Base-by-base conservation (phyloP, 306 rosid species). In the Fragaria vesca region DNA sequence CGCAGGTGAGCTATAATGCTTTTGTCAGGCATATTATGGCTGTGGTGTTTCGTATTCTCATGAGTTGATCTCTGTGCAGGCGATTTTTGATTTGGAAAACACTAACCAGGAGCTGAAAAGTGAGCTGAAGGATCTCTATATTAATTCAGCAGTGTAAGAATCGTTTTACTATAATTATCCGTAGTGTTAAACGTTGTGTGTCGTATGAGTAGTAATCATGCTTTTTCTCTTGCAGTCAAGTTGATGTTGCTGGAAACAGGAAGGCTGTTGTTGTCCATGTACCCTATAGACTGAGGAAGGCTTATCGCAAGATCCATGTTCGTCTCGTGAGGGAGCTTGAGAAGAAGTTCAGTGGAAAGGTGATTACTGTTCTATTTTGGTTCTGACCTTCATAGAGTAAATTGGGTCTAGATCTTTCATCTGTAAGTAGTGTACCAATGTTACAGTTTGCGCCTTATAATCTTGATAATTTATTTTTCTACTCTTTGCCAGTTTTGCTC, bases 311-410 rank as follows among this genome's bases (percentile, higher is more conserved):
- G 85, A 86, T 89, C 75, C 97, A 91, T 80, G 78, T 83, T 52
- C 77, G 97, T 17, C 97, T 91, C 60, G 87, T 89, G 42, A 80
- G 97, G 68, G 94, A 91, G 82, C 76, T 91, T 72, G 97, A 89
- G 80, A 91, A 91, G 76, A 91, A 86, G 71, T 89, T 88, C 81
- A 91, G 97, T 66, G 97, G 97, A 43, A 91, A 89, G 94, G 97
- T 89, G 63, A 36, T 52, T 10, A 3, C n/a, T 24, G 8, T 11
- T 47, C 3, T 9, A 66, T 4, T 30, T 40, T 8, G 21, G 12
- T 28, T 73, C 6, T 26, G 4, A 47, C 2, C 17, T 11, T 21
- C 17, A 8, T 28, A 5, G 46, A 12, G 45, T 15, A 32, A 72
- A 20, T 18, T 20, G 5, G 12, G 4, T 12, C 21, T 38, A 18